phyloP scores from a whole-genome alignment of 306 rosid genomes.

The Castanea crenata region DNA sequence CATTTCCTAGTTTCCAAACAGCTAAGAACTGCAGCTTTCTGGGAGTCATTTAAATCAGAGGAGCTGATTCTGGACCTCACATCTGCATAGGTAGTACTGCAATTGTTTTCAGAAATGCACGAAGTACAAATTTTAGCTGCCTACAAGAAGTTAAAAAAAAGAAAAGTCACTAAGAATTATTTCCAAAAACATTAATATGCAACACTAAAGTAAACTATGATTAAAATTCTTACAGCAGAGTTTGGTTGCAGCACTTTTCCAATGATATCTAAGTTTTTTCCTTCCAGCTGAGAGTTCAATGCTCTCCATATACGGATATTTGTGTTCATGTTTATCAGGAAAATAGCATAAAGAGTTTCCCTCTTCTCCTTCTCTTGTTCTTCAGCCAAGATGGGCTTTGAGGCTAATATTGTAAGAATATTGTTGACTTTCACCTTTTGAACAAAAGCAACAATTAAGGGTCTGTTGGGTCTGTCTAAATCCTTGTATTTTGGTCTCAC shows the following conservation, averaged over 20 bases:
- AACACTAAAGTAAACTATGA: background rate
- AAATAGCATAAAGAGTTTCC: conserved; percentile 11
- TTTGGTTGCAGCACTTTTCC: conserved; percentile 29
- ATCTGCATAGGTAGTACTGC: background rate
- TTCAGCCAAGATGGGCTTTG: background rate
- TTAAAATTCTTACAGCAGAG: conserved; percentile 31
- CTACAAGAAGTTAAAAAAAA: conserved; percentile 24
- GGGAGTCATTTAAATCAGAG: conserved; percentile 48
- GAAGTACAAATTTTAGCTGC: conserved; percentile 22
- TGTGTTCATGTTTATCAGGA: conserved; percentile 31
- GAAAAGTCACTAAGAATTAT: background rate
- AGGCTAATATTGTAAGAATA: conserved; percentile 3
- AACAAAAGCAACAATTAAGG: conserved; percentile 33
- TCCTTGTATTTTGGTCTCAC: conserved; percentile 38
- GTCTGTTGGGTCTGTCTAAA: conserved; percentile 25
- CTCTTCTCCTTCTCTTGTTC: background rate
- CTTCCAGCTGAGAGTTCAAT: background rate
- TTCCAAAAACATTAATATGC: background rate
- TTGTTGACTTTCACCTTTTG: background rate
- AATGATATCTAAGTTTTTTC: conserved; percentile 24
- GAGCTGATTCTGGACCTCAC: conserved; percentile 6
- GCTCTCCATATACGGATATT: conserved; percentile 29
- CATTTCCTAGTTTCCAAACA: conserved; percentile 34
- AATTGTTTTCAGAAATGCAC: conserved; percentile 11
- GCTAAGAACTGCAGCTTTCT: conserved; percentile 37